A percentile compares a stretch with the other conserved stretches of the same genome.
Conservation (phyloP, 495 filamentous ascomycete genomes). For the Saxophila tyrrhenica region DNA sequence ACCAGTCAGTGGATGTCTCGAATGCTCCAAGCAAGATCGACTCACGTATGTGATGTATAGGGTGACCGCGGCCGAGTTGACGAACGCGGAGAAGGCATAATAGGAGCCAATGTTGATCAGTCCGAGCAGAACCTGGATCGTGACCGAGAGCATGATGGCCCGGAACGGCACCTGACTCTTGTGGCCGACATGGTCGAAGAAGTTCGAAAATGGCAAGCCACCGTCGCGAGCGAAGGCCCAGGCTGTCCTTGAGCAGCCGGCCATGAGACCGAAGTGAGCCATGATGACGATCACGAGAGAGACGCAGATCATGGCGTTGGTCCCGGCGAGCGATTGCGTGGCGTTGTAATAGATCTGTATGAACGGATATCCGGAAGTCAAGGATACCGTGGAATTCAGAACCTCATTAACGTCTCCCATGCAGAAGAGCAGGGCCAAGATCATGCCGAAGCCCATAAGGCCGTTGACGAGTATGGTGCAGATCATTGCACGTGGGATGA, state of each 20-base stretch:
- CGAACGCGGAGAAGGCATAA: conserved; percentile 11
- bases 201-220: conserved; percentile 13
- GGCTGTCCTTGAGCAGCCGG: conserved; percentile 2
- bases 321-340: conserved; percentile 2
- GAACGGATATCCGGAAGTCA: conserved; percentile 13
- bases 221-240: conserved; percentile 17
- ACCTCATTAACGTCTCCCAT: conserved; percentile 4
- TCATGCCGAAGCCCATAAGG: conserved; percentile 6
- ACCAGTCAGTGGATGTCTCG: too few species aligned
- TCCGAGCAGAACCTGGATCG: conserved; percentile 8
- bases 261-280: conserved; percentile 6
- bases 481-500: conserved; percentile 14
- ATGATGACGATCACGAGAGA: conserved; percentile 5
- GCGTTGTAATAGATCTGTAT: conserved; percentile 14
- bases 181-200: conserved; percentile 7
- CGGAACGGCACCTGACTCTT: conserved; percentile 1
- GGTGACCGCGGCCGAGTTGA: conserved; percentile 3
- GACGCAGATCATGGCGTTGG: conserved; percentile 9
- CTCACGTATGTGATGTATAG: not conserved
- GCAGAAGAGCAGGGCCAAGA: conserved; percentile 11
- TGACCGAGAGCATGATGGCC: conserved; percentile 6
- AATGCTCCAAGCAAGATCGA: not conserved
- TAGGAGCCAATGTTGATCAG: conserved; percentile 16
- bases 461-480: conserved; percentile 13
- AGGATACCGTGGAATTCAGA: not conserved